Base-by-base conservation (phyloP, 2,329 filamentous ascomycete genomes). In the Stagonosporopsis chrysanthemi region DNA sequence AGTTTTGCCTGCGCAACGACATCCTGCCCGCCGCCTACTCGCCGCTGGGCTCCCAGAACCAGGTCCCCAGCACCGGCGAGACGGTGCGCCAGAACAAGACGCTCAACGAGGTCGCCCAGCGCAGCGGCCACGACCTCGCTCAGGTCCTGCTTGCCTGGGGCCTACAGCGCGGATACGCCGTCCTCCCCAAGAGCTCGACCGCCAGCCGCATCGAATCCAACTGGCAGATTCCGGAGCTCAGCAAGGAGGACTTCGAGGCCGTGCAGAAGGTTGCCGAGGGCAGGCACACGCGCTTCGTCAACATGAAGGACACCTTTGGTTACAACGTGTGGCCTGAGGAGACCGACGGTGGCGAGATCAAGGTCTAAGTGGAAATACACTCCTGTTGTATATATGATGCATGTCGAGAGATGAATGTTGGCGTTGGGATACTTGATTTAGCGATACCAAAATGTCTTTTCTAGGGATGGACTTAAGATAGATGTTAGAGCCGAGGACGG, bases 131-230 rank as follows among this genome's bases (percentile, higher is more conserved):
- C 79, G 86, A 87, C 9, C 87, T 90, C 58, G 89, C 90, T 1
- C 92, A 97, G 81, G 80, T 96, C n/a, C 75, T 97, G 71, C 78
- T 97, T 47, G 84, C 92, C 53, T 97, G 92, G 85, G 90, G 90
- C 62, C 76, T 96, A 75, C 89, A 95, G 78, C 91, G 91, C 77
- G 89, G 75, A n/a, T 77, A 73, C 52, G 73, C 69, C 12, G 71
- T 78, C 4, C 65, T 79, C 51, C 77, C 77, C 17, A 79, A 79
- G 71, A 78, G 75, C 65, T 77, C 77, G 12, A 77, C 75, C 12
- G 73, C 75, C 7, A 70, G 67, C 63, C 67, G 77, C 24, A 78
- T 79, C 41, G 68, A 73, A 56, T 88, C 85, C 78, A 91, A 92
- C 78, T 84, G 87, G 69, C 80, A 86, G 70, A 82, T 84, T 60